phyloP scores from a whole-genome alignment of 345 rosid genomes.

The Nephelium lappaceum region DNA sequence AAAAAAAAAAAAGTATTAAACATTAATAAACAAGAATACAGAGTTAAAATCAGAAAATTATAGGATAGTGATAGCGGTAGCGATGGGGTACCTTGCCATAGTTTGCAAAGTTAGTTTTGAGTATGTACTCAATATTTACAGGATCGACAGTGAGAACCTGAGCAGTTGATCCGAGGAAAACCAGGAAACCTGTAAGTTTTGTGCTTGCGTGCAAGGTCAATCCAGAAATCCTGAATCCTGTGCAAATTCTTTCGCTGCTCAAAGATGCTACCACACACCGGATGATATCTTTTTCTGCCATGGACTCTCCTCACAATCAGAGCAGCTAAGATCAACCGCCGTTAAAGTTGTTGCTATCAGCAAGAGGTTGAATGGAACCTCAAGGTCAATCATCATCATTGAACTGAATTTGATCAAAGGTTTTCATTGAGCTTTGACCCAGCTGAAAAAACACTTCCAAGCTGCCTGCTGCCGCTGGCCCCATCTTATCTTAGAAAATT shows the following conservation, averaged over 20 bases:
- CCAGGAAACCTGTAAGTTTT: background rate
- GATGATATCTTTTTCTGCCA: background rate
- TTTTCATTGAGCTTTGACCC: no score
- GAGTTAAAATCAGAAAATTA: no score
- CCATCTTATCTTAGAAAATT: background rate
- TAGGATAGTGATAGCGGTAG: no score
- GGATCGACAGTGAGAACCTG: slow-evolving; percentile 1
- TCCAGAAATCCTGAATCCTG: background rate
- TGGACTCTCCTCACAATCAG: background rate
- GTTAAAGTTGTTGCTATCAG: background rate
- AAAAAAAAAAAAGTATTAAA: no score
- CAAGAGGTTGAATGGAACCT: background rate
- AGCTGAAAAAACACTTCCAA: no score
- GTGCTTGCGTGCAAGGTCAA: background rate
- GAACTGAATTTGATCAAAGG: background rate
- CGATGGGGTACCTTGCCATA: background rate
- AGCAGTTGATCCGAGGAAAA: background rate
- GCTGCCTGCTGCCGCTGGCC: background rate
- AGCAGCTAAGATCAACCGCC: background rate
- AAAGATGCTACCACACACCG: background rate
- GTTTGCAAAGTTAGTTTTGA: background rate
- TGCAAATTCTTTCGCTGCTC: background rate
- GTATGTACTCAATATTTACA: background rate
- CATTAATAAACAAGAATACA: no score
- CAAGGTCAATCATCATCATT: background rate